Conservation (phyloP, 164 flowering plant species). For the Aristolochia fimbriata region DNA sequence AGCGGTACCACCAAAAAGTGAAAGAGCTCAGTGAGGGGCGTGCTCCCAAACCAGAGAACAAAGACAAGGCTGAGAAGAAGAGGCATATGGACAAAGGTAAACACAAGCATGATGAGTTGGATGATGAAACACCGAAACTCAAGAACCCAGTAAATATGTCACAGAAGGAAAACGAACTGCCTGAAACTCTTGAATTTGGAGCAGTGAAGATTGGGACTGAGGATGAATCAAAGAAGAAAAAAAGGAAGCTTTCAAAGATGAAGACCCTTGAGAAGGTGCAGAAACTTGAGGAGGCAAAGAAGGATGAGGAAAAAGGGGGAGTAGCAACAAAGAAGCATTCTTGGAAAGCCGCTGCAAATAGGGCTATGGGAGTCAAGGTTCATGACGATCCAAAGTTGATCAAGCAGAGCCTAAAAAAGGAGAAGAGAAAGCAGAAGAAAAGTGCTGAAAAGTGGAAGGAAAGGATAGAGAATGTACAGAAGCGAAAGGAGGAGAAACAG, state of each 20-base stretch:
- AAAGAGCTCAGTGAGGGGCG: slow-evolving; percentile 43
- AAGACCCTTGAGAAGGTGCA: slow-evolving; percentile 55
- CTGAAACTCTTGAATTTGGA: slow-evolving; percentile 48
- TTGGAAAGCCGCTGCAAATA: slow-evolving; percentile 58
- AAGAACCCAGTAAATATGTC: not conserved
- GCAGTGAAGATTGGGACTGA: slow-evolving; percentile 55
- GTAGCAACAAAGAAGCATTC: slow-evolving; percentile 43
- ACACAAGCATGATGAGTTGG: slow-evolving; percentile 33
- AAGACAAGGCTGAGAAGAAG: slow-evolving; percentile 10
- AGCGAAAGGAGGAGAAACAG: slow-evolving; percentile 54
- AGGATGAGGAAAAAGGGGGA: slow-evolving; percentile 57
- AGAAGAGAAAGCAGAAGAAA: slow-evolving; percentile 68
- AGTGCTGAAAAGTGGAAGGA: slow-evolving; percentile 78
- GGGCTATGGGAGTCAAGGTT: slow-evolving; percentile 78
- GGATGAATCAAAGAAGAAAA: slow-evolving; percentile 43
- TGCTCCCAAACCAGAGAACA: slow-evolving; percentile 11
- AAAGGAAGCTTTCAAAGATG: slow-evolving; percentile 54
- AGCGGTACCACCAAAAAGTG: slow-evolving; percentile 33
- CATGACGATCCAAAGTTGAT: slow-evolving; percentile 70
- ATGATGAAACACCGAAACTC: slow-evolving; percentile 15
- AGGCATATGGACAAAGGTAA: slow-evolving; percentile 23
- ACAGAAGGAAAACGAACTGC: slow-evolving; percentile 26
- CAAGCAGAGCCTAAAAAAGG: slow-evolving; percentile 64
- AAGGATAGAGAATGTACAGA: slow-evolving; percentile 42
- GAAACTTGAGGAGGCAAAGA: slow-evolving; percentile 57